A percentile compares a stretch with the other conserved stretches of the same genome.
Conservation (phyloP, 441 rosid species). For the Omphalea diandra region DNA sequence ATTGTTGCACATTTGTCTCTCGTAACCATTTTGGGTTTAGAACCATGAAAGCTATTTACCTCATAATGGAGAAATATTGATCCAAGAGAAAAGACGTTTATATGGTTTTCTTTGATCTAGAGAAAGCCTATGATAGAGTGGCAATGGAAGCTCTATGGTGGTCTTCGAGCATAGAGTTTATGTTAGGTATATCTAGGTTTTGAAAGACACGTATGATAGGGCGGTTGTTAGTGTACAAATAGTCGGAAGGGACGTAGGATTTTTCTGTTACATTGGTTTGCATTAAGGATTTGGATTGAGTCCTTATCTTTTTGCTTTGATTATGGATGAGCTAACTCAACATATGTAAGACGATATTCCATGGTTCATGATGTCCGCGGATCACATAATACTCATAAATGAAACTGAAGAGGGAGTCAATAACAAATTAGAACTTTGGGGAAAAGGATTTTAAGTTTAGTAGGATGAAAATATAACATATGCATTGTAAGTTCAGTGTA, state of each 20-base stretch:
- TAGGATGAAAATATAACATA: background rate
- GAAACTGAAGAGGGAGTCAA: background rate
- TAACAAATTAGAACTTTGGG: background rate
- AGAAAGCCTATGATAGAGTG: too few species aligned
- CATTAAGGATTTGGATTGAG: background rate
- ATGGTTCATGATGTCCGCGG: background rate
- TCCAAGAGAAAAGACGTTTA: too few species aligned
- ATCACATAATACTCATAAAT: background rate
- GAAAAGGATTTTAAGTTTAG: background rate
- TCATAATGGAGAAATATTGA: too few species aligned
- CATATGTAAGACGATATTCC: background rate
- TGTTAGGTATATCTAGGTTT: too few species aligned
- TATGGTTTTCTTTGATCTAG: too few species aligned
- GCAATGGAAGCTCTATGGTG: too few species aligned
- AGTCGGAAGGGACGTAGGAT: background rate
- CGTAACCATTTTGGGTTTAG: too few species aligned
- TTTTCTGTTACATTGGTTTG: background rate
- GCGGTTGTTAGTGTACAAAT: background rate
- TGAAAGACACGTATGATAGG: background rate
- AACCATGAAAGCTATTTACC: too few species aligned
- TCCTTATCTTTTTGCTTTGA: background rate
- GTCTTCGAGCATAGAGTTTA: too few species aligned
- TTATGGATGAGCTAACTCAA: background rate
- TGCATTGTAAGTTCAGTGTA: background rate
- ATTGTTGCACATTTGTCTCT: too few species aligned